Conservation (phyloP, 164 flowering plant species). For the Piper betle region DNA sequence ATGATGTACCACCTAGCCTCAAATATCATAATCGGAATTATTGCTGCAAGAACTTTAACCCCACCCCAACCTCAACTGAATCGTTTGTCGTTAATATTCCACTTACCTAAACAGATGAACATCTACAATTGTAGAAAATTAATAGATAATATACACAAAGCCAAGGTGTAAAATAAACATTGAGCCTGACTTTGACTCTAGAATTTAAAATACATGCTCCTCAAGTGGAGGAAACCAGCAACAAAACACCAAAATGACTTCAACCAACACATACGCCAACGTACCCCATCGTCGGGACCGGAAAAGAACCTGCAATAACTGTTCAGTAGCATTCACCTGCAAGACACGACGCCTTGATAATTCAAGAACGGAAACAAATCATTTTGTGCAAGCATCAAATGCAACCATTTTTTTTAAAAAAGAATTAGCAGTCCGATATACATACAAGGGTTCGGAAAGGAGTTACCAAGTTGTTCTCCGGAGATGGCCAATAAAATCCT, state of each 20-base stretch:
- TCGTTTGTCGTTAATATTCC: too few relatives aligned
- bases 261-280: constrained; percentile 43
- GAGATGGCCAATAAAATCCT: constrained; percentile 75
- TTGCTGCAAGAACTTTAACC: too few relatives aligned
- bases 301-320: constrained; percentile 30
- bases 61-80: too few relatives aligned
- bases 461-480: constrained; percentile 59
- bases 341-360: constrained; percentile 8
- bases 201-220: constrained; percentile 36
- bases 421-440: constrained; percentile 34
- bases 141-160: background rate
- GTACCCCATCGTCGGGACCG: constrained; percentile 60
- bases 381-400: constrained; percentile 24
- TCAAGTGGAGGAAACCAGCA: constrained; percentile 60
- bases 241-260: constrained; percentile 60
- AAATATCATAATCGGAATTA: too few relatives aligned
- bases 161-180: background rate
- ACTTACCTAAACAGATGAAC: too few relatives aligned
- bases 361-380: constrained; percentile 1
- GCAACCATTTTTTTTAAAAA: constrained; percentile 59
- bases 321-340: constrained; percentile 48
- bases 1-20: too few relatives aligned
- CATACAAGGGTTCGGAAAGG: background rate
- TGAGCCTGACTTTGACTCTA: constrained; percentile 11
- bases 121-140: too few relatives aligned